Evolutionary conservation across 352 stramenopile genomes (phyloP).

Genomic region (Thraustochytrium striatum): DNA sequence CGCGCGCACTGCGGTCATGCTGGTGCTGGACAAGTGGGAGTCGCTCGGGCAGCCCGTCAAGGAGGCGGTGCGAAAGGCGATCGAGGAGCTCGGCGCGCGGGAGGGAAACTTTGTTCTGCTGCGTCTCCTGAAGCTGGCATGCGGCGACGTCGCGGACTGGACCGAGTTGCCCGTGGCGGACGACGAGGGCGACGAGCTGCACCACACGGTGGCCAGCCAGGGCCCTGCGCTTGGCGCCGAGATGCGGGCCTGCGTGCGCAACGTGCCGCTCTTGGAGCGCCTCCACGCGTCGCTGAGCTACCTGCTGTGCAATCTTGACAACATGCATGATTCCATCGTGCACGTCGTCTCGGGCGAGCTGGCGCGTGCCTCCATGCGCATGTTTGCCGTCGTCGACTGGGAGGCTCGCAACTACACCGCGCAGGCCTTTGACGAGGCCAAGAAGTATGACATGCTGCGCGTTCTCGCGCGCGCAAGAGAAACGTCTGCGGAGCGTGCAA

Average conservation of each 20-base stretch:
- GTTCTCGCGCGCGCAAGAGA: background rate
- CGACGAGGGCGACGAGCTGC: too few relatives aligned
- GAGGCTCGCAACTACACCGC: constrained; percentile 60
- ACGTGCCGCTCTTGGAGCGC: background rate
- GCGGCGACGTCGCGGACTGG: background rate
- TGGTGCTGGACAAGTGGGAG: constrained; percentile 5
- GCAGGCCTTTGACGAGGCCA: constrained; percentile 25
- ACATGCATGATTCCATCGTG: constrained; percentile 57
- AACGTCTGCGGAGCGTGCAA: constrained; percentile 54
- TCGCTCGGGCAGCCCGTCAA: background rate
- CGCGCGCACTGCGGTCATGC: constrained; percentile 2
- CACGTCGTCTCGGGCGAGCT: constrained; percentile 65
- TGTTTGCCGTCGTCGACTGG: constrained; percentile 75
- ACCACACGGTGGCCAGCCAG: too few relatives aligned
- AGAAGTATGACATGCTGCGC: constrained; percentile 1
- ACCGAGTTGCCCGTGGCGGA: too few relatives aligned
- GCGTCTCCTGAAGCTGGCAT: constrained; percentile 19
- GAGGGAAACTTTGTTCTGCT: background rate
- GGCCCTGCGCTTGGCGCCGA: too few relatives aligned
- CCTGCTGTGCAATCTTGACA: background rate
- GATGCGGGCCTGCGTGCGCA: background rate
- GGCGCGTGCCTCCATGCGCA: constrained; percentile 64
- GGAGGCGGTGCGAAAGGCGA: background rate
- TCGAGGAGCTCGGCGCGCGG: background rate
- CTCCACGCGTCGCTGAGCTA: background rate